Conservation (phyloP, 2,329 filamentous ascomycete species). For the Bipolaris oryzae region DNA sequence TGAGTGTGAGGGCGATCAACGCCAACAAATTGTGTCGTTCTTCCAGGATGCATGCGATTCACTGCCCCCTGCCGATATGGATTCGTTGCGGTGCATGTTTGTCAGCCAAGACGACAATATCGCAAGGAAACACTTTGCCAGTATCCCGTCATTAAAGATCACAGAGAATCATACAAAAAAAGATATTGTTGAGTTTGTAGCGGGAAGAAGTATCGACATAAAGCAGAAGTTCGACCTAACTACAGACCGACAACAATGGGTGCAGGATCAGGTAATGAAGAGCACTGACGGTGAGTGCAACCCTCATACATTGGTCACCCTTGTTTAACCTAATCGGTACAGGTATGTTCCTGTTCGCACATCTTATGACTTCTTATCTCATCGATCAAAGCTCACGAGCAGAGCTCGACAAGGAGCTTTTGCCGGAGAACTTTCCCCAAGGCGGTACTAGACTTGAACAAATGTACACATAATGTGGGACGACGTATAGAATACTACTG, state of each 20-base stretch:
- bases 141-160: slow-evolving; percentile 2
- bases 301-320: not conserved
- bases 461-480: slow-evolving; percentile 23
- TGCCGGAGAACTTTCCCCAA: slow-evolving; percentile 22
- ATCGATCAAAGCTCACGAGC: slow-evolving; percentile 19
- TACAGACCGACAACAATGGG: slow-evolving; percentile 25
- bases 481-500: not conserved
- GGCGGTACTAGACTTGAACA: slow-evolving; percentile 16
- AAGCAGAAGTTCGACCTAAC: slow-evolving; percentile 20
- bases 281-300: slow-evolving; percentile 29
- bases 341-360: slow-evolving; percentile 21
- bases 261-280: slow-evolving; percentile 25
- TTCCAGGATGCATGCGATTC: slow-evolving; percentile 14
- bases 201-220: slow-evolving; percentile 11
- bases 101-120: slow-evolving; percentile 33
- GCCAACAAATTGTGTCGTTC: slow-evolving; percentile 27
- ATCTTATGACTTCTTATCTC: slow-evolving; percentile 30
- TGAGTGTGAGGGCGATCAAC: slow-evolving; percentile 44
- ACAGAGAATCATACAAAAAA: slow-evolving; percentile 6
- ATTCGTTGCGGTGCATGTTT: slow-evolving; percentile 9
- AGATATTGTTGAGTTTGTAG: slow-evolving; percentile 5
- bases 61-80: slow-evolving; percentile 28
- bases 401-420: slow-evolving; percentile 23
- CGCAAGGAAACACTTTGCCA: slow-evolving; percentile 8
- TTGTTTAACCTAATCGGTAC: not conserved